Evolutionary conservation across 1,284 basidiomycete species (phyloP).

Genomic region (Ganoderma lucidum): DNA sequence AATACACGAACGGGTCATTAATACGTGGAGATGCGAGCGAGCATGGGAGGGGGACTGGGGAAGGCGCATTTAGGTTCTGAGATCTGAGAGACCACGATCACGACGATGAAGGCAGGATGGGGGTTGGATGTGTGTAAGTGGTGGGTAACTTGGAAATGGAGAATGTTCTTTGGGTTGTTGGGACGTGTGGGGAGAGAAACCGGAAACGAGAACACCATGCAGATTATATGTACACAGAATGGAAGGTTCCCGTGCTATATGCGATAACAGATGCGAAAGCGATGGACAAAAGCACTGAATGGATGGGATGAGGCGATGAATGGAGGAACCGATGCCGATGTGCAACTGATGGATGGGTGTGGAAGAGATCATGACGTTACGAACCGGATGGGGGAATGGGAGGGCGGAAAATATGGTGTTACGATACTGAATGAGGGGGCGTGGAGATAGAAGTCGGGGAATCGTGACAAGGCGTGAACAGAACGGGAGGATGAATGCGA

Average conservation of each 20-base stretch:
- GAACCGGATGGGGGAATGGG: constrained; percentile 9
- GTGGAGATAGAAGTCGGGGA: neutral
- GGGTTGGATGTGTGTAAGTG: neutral
- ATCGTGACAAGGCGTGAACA: constrained; percentile 10
- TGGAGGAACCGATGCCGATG: constrained; percentile 3
- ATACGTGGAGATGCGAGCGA: neutral
- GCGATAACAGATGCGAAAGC: constrained; percentile 25
- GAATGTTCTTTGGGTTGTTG: neutral
- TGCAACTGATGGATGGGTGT: constrained; percentile 12
- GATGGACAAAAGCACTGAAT: constrained; percentile 20
- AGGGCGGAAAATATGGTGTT: constrained; percentile 24
- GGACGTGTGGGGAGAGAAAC: neutral
- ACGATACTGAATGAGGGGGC: constrained; percentile 13
- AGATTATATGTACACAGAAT: constrained; percentile 20
- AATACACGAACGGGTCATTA: constrained; percentile 8
- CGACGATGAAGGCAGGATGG: neutral
- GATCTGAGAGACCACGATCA: neutral
- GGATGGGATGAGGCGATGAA: constrained; percentile 8
- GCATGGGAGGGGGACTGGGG: neutral
- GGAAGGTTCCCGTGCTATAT: constrained; percentile 18
- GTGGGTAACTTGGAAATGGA: neutral
- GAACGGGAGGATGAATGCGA: constrained; percentile 11
- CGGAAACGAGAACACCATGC: neutral
- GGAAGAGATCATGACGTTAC: constrained; percentile 4
- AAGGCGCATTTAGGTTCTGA: neutral